Conservation (phyloP, 768 basidiomycete species). For the Rhizopogon vesiculosus region DNA sequence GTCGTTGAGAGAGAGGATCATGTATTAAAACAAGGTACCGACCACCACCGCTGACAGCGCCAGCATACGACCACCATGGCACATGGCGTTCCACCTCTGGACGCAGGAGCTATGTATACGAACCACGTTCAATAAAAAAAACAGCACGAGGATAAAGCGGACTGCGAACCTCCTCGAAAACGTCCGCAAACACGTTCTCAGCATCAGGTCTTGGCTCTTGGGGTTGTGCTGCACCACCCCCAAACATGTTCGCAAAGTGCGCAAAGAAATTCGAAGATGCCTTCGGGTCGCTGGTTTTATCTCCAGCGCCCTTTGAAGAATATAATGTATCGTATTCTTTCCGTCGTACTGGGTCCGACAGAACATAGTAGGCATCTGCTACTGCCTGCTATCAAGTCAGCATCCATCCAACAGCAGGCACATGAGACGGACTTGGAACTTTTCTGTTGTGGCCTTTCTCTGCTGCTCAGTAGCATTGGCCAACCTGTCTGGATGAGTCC, state of each 20-base stretch:
- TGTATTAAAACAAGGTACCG: constrained; percentile 11
- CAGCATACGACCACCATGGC: constrained; percentile 74
- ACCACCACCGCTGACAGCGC: constrained; percentile 65
- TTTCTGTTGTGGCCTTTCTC: constrained; percentile 72
- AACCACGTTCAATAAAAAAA: background rate
- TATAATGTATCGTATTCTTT: constrained; percentile 71
- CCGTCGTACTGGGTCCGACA: constrained; percentile 73
- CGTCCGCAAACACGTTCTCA: constrained; percentile 80
- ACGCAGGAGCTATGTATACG: constrained; percentile 52
- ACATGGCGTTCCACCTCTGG: constrained; percentile 73
- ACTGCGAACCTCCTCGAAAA: constrained; percentile 80
- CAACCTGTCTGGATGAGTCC: constrained; percentile 88
- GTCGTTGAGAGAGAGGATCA: constrained; percentile 17
- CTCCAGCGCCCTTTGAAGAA: constrained; percentile 42
- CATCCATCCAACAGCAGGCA: background rate
- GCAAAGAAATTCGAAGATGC: constrained; percentile 74
- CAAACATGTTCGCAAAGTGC: constrained; percentile 72
- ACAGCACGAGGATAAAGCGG: background rate
- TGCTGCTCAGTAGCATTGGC: constrained; percentile 66
- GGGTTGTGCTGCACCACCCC: constrained; percentile 28
- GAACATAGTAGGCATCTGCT: constrained; percentile 92
- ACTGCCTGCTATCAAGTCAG: constrained; percentile 48
- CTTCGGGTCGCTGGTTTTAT: constrained; percentile 57
- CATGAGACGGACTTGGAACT: constrained; percentile 62
- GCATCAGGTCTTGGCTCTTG: constrained; percentile 59